Evolutionary conservation across 345 rosid species (phyloP).

Genomic region (Aquilaria malaccensis): DNA sequence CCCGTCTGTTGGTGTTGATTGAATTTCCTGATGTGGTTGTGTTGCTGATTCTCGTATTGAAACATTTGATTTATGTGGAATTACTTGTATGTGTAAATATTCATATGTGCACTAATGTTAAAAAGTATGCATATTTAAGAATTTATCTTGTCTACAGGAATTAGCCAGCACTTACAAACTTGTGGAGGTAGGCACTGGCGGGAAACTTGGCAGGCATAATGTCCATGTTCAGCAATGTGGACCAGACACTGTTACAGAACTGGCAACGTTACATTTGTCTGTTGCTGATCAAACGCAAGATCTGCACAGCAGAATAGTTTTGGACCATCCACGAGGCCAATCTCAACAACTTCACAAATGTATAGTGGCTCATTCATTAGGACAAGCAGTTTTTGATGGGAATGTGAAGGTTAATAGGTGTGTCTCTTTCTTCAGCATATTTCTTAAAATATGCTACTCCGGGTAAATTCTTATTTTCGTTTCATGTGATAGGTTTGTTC

Average conservation of each 20-base stretch:
- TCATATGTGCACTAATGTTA: no score
- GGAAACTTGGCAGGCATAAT: constrained; percentile 88
- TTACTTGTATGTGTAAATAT: no score
- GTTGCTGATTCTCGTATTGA: no score
- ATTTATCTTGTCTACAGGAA: constrained; percentile 36
- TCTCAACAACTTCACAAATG: constrained; percentile 88
- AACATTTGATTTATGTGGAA: no score
- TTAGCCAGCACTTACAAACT: constrained; percentile 68
- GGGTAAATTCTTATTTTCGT: no score
- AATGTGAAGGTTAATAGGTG: constrained; percentile 86
- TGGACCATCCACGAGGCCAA: constrained; percentile 87
- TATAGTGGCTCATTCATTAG: constrained; percentile 81
- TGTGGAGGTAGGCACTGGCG: constrained; percentile 88
- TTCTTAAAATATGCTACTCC: neutral
- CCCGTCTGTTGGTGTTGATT: no score
- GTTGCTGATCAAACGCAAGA: constrained; percentile 76
- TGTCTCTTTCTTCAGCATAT: neutral
- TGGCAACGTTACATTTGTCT: constrained; percentile 74
- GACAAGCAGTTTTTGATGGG: constrained; percentile 96
- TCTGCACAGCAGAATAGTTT: constrained; percentile 68
- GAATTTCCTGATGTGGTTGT: no score
- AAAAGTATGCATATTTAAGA: no score
- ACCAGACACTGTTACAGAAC: constrained; percentile 73
- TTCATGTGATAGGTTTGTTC: no score
- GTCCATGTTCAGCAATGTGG: constrained; percentile 86